phyloP scores from a whole-genome alignment of 1,139 yeast species.

The Entelexis paramagnoliae region DNA sequence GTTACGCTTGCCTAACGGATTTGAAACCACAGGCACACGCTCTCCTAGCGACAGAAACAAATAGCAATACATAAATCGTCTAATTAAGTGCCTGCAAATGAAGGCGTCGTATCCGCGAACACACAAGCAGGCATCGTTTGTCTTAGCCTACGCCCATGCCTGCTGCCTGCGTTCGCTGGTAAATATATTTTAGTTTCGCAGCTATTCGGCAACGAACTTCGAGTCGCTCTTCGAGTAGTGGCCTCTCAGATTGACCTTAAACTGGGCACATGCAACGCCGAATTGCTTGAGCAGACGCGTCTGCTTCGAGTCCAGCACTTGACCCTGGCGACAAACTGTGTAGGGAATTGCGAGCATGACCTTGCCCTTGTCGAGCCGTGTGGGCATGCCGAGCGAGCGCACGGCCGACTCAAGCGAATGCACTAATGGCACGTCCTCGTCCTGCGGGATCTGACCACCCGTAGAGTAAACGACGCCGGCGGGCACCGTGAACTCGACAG shows the following conservation, averaged over 20 bases:
- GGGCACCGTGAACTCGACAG: constrained; percentile 75
- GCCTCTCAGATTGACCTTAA: constrained; percentile 69
- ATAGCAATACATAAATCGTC: constrained; percentile 4
- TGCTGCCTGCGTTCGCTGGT: too few species aligned
- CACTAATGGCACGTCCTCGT: constrained; percentile 93
- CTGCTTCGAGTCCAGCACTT: constrained; percentile 76
- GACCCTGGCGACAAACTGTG: constrained; percentile 71
- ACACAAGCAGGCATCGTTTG: too few species aligned
- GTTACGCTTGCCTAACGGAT: too few species aligned
- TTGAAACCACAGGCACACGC: too few species aligned
- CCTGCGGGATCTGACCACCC: constrained; percentile 83
- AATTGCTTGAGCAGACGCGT: constrained; percentile 87
- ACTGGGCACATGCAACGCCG: constrained; percentile 89
- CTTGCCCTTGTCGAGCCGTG: constrained; percentile 82
- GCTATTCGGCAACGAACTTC: constrained; percentile 6
- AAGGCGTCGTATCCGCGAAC: too few species aligned
- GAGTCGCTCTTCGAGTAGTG: constrained; percentile 40
- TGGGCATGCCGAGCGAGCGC: constrained; percentile 84
- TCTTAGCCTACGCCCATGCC: too few species aligned
- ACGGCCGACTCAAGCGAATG: constrained; percentile 90
- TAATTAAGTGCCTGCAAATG: background rate
- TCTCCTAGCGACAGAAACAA: background rate
- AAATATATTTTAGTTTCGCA: too few species aligned
- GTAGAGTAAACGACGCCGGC: constrained; percentile 86
- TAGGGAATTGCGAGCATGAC: constrained; percentile 65